phyloP scores from a whole-genome alignment of 2,329 filamentous ascomycete genomes.

The Aspergillus amoenus region DNA sequence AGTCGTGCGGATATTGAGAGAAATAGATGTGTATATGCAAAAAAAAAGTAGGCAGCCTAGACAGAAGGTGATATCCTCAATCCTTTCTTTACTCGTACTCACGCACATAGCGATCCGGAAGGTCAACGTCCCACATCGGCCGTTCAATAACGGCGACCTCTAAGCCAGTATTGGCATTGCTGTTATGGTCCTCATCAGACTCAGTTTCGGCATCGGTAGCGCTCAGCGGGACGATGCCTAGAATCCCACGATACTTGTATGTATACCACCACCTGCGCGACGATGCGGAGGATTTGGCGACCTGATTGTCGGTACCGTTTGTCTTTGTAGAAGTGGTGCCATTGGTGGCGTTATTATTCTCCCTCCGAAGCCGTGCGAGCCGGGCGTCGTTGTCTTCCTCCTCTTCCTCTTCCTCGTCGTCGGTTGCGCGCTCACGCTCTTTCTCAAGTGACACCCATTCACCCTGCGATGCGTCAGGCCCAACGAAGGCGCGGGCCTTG shows the following conservation, averaged over 20 bases:
- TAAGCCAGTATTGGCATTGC: slow-evolving; percentile 20
- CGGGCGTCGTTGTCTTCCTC: slow-evolving; percentile 32
- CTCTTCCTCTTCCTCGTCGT: slow-evolving; percentile 33
- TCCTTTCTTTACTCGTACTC: slow-evolving; percentile 46
- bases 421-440: slow-evolving; percentile 19
- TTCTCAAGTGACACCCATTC: slow-evolving; percentile 37
- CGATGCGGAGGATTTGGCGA: slow-evolving; percentile 24
- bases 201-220: background rate
- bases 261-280: slow-evolving; percentile 67
- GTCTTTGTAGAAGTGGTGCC: too few species aligned
- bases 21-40: background rate
- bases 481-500: slow-evolving; percentile 50
- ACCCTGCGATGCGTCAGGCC: slow-evolving; percentile 36
- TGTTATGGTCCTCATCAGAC: background rate
- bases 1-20: background rate
- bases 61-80: background rate
- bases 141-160: slow-evolving; percentile 90
- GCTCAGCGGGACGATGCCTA: slow-evolving; percentile 66
- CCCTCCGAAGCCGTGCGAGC: background rate
- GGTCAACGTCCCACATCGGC: slow-evolving; percentile 77
- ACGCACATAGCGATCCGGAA: slow-evolving; percentile 69
- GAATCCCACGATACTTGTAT: slow-evolving; percentile 90
- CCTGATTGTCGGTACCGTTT: background rate
- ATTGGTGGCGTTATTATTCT: background rate
- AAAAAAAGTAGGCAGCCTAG: background rate